Evolutionary conservation across 1,284 basidiomycete species (phyloP), one percentile per base, ranked within the genome.

Genomic region (Vanrija humicola): DNA sequence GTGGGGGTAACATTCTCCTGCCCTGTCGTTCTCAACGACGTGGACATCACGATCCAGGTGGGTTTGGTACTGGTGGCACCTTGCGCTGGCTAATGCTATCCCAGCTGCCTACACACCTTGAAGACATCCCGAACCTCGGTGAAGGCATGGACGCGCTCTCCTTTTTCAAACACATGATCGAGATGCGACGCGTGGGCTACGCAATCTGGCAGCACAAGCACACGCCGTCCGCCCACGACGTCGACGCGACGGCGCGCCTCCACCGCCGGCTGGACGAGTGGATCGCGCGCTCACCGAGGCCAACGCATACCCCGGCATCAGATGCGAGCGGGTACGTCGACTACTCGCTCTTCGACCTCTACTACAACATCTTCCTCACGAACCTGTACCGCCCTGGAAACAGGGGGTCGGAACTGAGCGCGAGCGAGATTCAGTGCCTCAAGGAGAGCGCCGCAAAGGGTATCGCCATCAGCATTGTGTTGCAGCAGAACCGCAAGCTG

Each of bases 321-420:
- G 40, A 21, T 6, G 40, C n/a, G 3, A 23, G 42, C 19, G 21
- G 29, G 23, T 12, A 26, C 34, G 34, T 48, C 16, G 12, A 6
- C 16, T 45, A 46, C n/a, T 34, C 34, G 42, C 43, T 44, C 42
- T 48, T 56, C 18, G 55, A 56, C 50, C 50, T 52, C 25, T 56
- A 56, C 47, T 56, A 52, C 38, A 46, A 56, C 46, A 28, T 46
- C 8, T 39, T 52, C 16, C 46, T 45, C 4, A 50, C 50, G 6
- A 47, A 40, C 40, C 25, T 56, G 43, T 51, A 52, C 34, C 50
- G 55, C 3, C 55, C 55, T 15, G 40, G 26, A 12, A 19, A n/a
- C 3, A 34, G 43, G 16, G 21, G 28, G 16, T 44, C 51, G 2
- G 34, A 34, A 10, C 34, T 34, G 12, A 34, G 34, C 12, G 34